Conservation (phyloP, 2,329 filamentous ascomycete species). For the Fusarium verrucosum region DNA sequence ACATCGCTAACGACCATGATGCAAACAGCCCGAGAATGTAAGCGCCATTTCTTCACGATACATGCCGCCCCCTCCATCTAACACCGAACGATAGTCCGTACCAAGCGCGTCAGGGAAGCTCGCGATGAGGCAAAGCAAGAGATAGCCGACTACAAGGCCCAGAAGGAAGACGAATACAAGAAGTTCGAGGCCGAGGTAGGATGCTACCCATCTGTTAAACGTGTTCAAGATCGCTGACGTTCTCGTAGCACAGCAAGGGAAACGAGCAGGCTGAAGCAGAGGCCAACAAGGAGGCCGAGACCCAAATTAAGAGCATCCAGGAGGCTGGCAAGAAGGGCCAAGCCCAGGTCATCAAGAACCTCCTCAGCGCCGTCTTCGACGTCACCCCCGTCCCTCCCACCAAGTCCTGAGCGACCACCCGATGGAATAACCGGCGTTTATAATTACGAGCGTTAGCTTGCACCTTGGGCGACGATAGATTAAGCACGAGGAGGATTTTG, state of each 20-base stretch:
- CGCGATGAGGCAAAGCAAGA: slow-evolving; percentile 97
- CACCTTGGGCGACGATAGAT: slow-evolving; percentile 16
- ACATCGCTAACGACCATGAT: slow-evolving; percentile 43
- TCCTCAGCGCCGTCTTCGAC: slow-evolving; percentile 86
- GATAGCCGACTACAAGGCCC: slow-evolving; percentile 88
- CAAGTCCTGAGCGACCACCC: slow-evolving; percentile 38
- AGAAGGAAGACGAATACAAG: slow-evolving; percentile 95
- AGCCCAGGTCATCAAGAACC: slow-evolving; percentile 80
- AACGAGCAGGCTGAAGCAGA: slow-evolving; percentile 81
- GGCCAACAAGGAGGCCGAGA: slow-evolving; percentile 82
- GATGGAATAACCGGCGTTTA: slow-evolving; percentile 10
- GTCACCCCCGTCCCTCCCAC: slow-evolving; percentile 73
- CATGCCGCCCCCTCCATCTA: slow-evolving; percentile 1
- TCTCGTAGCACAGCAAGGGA: slow-evolving; percentile 82
- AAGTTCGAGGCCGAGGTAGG: slow-evolving; percentile 81
- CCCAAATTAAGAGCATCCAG: slow-evolving; percentile 83
- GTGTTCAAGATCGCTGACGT: slow-evolving; percentile 4
- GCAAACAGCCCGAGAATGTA: slow-evolving; percentile 88
- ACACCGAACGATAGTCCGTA: slow-evolving; percentile 64
- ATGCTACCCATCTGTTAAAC: neutral
- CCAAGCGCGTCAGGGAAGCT: slow-evolving; percentile 96
- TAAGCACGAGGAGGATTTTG: slow-evolving; percentile 20
- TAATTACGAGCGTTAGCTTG: slow-evolving; percentile 26
- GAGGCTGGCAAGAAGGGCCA: slow-evolving; percentile 81
- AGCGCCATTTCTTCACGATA: slow-evolving; percentile 45